Evolutionary conservation across 1,284 basidiomycete genomes (phyloP), one percentile per base, ranked within the genome.

Genomic region (Sporisorium graminicola): DNA sequence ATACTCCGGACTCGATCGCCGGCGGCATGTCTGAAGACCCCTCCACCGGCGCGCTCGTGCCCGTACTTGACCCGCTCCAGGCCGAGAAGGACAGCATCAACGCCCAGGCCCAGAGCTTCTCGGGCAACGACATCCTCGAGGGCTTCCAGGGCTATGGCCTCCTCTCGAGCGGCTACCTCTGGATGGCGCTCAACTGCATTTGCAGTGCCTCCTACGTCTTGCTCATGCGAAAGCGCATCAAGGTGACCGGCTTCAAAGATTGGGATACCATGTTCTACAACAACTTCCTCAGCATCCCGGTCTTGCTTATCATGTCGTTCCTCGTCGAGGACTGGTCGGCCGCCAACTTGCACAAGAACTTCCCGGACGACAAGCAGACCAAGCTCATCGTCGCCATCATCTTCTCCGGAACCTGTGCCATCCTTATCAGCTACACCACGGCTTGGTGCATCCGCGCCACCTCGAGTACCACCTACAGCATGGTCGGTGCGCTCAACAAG

Each of bases 251-350:
- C 43, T 99, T 99, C 88, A 96, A 95, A 71, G 96, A 99, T 86
- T 98, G 95, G 95, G 97, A 99, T 85, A 93, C 95, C 27, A 98
- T 99, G 96, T 98, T 95, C 88, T 99, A 98, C 89, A 98, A 98
- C 89, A 99, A 99, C 87, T 87, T 98, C 57, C 89, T 99, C 54
- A 97, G 94, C 37, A 94, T 99, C 79, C 95, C 97, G 46, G 91
- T 98, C 40, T 88, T 99, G 46, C 88, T 90, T 43, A 79, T 95
- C 66, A 93, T 92, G 84, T 97, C 95, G 16, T 83, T 99, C 74
- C 79, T 95, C 58, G 88, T 92, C 43, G 97, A 99, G 87, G 91
- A 98, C 85, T 99, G 97, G 97, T 91, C 92, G 54, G 87, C 88
- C 7, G 91, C 90, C 65, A 95, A 92, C 82, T 88, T 99, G 42